Percentiles rank a stretch among this genome's conserved stretches.
These are phyloP conservation scores for Auricularia heimuer DNA, from an alignment of 768 basidiomycete species.

Conservation along the genomic window DNA sequence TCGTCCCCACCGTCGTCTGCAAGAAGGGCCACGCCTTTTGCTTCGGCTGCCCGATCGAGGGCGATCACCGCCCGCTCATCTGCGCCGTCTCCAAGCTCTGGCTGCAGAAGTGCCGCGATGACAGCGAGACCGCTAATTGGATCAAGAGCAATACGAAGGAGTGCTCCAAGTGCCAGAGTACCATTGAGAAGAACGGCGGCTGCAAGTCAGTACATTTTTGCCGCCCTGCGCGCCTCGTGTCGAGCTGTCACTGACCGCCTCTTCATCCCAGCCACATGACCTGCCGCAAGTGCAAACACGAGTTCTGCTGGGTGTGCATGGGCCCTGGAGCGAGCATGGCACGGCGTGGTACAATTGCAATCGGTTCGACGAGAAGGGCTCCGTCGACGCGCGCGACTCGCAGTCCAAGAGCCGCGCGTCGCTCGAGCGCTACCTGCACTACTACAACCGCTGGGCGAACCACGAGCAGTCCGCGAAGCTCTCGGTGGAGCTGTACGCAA, in stretches of 20 bases:
- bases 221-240: not conserved
- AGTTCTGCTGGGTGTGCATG: slow-evolving; percentile 99
- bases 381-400: slow-evolving; percentile 80
- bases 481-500: slow-evolving; percentile 80
- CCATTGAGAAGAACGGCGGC: slow-evolving; percentile 99
- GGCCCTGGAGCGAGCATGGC: slow-evolving; percentile 95
- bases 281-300: slow-evolving; percentile 97
- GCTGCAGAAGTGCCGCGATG: slow-evolving; percentile 95
- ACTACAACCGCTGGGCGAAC: slow-evolving; percentile 99
- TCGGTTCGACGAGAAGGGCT: slow-evolving; percentile 87
- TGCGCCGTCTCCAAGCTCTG: slow-evolving; percentile 86
- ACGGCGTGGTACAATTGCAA: slow-evolving; percentile 98
- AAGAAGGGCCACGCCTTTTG: slow-evolving; percentile 69
- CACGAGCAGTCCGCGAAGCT: slow-evolving; percentile 99
- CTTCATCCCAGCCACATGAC: slow-evolving; percentile 81
- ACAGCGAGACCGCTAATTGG: slow-evolving; percentile 98
- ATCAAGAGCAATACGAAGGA: slow-evolving; percentile 99
- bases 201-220: slow-evolving; percentile 74
- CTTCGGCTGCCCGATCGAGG: slow-evolving; percentile 85
- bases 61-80: slow-evolving; percentile 85
- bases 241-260: slow-evolving; percentile 9
- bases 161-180: slow-evolving; percentile 89
- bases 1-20: slow-evolving; percentile 87
- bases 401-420: slow-evolving; percentile 86
- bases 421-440: slow-evolving; percentile 92